phyloP scores from a whole-genome alignment of 306 rosid species.

The Elaeagnus macrophylla region DNA sequence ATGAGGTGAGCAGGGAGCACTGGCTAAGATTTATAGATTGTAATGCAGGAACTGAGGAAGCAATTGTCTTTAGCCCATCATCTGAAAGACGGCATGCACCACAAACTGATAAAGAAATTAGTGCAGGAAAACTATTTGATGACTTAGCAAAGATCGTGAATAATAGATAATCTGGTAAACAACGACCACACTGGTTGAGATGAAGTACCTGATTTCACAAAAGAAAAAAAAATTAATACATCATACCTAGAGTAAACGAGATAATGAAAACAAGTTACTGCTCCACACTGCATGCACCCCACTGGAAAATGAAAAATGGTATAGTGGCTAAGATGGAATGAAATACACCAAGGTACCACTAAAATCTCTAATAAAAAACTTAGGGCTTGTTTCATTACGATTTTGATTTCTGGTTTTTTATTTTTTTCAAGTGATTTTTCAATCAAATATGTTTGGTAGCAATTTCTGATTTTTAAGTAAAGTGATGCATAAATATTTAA shows the following conservation, averaged over 20 bases:
- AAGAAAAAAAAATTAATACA: slow-evolving; percentile 14
- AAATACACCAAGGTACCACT: too few relatives aligned
- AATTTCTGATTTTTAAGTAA: too few relatives aligned
- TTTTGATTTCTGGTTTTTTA: too few relatives aligned
- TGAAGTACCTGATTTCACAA: slow-evolving; percentile 58
- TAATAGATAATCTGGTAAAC: slow-evolving; percentile 49
- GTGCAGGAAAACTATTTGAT: slow-evolving; percentile 36
- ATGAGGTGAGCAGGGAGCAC: slow-evolving; percentile 71
- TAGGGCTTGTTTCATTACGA: too few relatives aligned
- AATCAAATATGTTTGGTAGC: too few relatives aligned
- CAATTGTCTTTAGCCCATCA: slow-evolving; percentile 40
- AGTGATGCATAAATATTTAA: too few relatives aligned
- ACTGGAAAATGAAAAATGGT: not conserved
- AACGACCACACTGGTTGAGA: slow-evolving; percentile 79
- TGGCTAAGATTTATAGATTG: slow-evolving; percentile 75
- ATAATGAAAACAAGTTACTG: not conserved
- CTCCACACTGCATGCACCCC: not conserved
- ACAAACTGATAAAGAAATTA: slow-evolving; percentile 50
- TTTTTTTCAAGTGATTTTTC: too few relatives aligned
- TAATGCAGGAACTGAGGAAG: slow-evolving; percentile 56
- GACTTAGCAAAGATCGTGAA: slow-evolving; percentile 35
- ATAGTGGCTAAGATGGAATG: too few relatives aligned
- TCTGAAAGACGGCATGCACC: slow-evolving; percentile 88
- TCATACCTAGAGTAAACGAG: not conserved
- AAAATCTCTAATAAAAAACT: too few relatives aligned